phyloP scores from a whole-genome alignment of 257 asterid species.

The Solanum pimpinellifolium region DNA sequence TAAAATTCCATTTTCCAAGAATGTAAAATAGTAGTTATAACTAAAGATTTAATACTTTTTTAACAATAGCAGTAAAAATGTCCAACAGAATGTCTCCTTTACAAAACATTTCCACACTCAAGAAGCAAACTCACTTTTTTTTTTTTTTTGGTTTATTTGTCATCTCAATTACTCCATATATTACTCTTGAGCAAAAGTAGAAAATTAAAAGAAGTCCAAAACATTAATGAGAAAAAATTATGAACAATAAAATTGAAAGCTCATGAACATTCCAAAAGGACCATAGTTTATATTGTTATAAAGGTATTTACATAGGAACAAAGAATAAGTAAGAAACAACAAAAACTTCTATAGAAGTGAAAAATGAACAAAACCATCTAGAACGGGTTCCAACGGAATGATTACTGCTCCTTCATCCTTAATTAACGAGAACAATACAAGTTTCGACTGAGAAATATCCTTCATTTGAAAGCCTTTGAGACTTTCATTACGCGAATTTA shows the following conservation, averaged over 20 bases:
- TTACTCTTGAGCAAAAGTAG: neutral
- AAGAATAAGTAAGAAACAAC: neutral
- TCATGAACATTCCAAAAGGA: neutral
- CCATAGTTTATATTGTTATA: neutral
- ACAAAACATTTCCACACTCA: neutral
- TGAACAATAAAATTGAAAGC: neutral
- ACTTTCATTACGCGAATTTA: neutral
- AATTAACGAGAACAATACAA: accelerated
- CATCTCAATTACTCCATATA: neutral
- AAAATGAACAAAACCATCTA: neutral
- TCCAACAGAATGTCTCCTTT: neutral
- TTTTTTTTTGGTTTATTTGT: neutral
- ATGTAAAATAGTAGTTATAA: neutral
- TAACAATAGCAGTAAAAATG: neutral
- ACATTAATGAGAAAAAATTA: neutral
- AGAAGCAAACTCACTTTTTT: neutral
- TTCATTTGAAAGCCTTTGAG: neutral
- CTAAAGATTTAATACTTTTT: neutral
- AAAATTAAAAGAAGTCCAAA: neutral
- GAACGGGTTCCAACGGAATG: accelerated
- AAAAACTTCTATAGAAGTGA: neutral
- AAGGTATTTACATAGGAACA: neutral
- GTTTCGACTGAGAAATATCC: neutral
- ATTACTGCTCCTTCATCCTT: neutral
- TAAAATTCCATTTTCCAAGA: neutral